Evolutionary conservation across 805 yeast genomes (phyloP).

Genomic region (Wickerhamia fluorescens): DNA sequence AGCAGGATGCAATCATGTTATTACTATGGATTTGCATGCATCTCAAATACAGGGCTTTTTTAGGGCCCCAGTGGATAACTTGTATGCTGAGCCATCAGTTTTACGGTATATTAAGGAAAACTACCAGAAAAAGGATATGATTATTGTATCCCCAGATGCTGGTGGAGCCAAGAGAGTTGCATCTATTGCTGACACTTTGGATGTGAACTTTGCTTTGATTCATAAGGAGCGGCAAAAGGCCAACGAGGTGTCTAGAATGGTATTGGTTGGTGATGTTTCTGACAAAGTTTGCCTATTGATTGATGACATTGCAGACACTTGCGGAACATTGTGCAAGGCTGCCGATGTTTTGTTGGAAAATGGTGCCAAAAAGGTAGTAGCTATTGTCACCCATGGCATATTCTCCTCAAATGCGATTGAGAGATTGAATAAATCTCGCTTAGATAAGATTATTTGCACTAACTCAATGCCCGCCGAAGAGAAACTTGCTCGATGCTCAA

Average conservation of each 20-base stretch:
- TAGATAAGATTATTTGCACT: constrained; percentile 78
- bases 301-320: constrained; percentile 98
- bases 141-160: constrained; percentile 94
- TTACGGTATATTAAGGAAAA: constrained; percentile 71
- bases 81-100: constrained; percentile 91
- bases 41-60: constrained; percentile 97
- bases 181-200: constrained; percentile 83
- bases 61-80: constrained; percentile 89
- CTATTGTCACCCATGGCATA: constrained; percentile 94
- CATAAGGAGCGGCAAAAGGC: constrained; percentile 96
- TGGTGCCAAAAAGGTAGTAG: constrained; percentile 80
- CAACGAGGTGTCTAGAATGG: constrained; percentile 92
- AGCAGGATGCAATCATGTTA: constrained; percentile 93
- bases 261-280: constrained; percentile 88
- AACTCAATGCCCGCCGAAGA: constrained; percentile 84
- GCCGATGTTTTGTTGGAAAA: constrained; percentile 77
- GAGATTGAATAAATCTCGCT: constrained; percentile 58
- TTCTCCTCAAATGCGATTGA: constrained; percentile 79
- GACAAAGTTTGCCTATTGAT: constrained; percentile 78
- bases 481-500: constrained; percentile 51
- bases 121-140: constrained; percentile 50
- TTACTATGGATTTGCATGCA: constrained; percentile 95
- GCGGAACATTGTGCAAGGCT: constrained; percentile 94
- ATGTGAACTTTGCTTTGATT: constrained; percentile 87
- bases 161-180: constrained; percentile 99